Conservation (phyloP, 768 basidiomycete genomes). For the Tylopilus balloui region DNA sequence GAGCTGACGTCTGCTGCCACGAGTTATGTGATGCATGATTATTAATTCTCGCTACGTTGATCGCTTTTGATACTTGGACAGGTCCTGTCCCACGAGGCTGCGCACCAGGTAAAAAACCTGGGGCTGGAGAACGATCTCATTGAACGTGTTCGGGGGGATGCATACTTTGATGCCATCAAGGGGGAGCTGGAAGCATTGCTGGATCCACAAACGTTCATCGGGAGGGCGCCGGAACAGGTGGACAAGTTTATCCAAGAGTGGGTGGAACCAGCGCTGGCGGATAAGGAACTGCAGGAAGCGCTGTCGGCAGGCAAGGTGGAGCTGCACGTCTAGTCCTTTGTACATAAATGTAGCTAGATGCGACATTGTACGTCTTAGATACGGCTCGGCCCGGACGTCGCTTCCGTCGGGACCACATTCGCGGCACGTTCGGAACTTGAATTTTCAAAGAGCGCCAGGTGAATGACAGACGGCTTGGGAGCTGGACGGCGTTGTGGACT, state of each 20-base stretch:
- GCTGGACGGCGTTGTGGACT: background rate
- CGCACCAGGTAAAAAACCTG: slow-evolving; percentile 88
- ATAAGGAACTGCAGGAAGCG: slow-evolving; percentile 49
- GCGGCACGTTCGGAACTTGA: slow-evolving; percentile 15
- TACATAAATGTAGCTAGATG: background rate
- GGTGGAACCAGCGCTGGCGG: slow-evolving; percentile 79
- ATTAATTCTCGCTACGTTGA: slow-evolving; percentile 7
- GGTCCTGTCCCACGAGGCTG: slow-evolving; percentile 94
- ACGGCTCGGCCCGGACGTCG: slow-evolving; percentile 20
- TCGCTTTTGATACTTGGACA: slow-evolving; percentile 27
- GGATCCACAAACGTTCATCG: slow-evolving; percentile 86
- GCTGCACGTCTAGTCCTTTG: slow-evolving; percentile 44
- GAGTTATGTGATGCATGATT: slow-evolving; percentile 14
- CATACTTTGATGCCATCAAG: slow-evolving; percentile 90
- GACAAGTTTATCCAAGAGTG: slow-evolving; percentile 82
- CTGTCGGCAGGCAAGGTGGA: slow-evolving; percentile 57
- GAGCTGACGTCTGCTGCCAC: slow-evolving; percentile 21
- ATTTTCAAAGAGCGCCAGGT: slow-evolving; percentile 17
- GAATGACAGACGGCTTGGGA: background rate
- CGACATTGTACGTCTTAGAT: slow-evolving; percentile 1
- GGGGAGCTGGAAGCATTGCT: slow-evolving; percentile 71
- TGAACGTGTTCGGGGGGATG: slow-evolving; percentile 70
- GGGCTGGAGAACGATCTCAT: slow-evolving; percentile 96
- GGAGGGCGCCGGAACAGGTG: slow-evolving; percentile 93
- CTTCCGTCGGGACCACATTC: slow-evolving; percentile 13